Base-by-base conservation (phyloP, 768 basidiomycete species). In the Pulveroboletus sp. region DNA sequence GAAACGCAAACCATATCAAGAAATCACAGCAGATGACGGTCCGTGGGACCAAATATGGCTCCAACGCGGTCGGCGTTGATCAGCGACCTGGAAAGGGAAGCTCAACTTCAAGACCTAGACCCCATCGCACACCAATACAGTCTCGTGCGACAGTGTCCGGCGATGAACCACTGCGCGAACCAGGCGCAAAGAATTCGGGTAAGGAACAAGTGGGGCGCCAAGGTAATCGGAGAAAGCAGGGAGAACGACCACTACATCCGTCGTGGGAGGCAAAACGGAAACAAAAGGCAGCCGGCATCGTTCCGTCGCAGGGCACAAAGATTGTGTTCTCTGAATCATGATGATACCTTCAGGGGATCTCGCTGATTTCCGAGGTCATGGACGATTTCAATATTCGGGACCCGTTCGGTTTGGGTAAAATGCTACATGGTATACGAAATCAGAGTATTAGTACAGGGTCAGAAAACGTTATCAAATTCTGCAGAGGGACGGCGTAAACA, bases 201-300 rank as follows among this genome's bases (percentile, higher is more conserved):
- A 31, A 29, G 26, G 42, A 32, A 6, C 42, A 22, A 14, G 23
- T 23, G 47, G 35, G 19, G 19, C 29, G 10, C 11, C 22, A 10
- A 13, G 36, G 35, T 41, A 14, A 34, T 29, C 36, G 49, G 47
- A 35, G 30, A 26, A 54, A 47, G 47, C 56, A 34, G 32, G 52
- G 26, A 7, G 51, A 62, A 16, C 37, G 63, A 63, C 74, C 80
- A 26, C 56, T 96, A 47, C 96, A 99, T 69, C 95, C 96, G 2
- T 95, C 92, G 13, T 99, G 96, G 95, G 90, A 90, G 67, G 96
- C 96, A 6, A 97, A 94, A 71, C 78, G 77, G 68, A 84, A 81
- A 65, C 67, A 85, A 51, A 91, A 87, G 69, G 78, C 74, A 56
- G 74, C 71, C n/a, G 72, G 73, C 7, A 84, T 86, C 31, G 67